Base-by-base conservation (phyloP, 805 yeast genomes). In the Candida easanensis region DNA sequence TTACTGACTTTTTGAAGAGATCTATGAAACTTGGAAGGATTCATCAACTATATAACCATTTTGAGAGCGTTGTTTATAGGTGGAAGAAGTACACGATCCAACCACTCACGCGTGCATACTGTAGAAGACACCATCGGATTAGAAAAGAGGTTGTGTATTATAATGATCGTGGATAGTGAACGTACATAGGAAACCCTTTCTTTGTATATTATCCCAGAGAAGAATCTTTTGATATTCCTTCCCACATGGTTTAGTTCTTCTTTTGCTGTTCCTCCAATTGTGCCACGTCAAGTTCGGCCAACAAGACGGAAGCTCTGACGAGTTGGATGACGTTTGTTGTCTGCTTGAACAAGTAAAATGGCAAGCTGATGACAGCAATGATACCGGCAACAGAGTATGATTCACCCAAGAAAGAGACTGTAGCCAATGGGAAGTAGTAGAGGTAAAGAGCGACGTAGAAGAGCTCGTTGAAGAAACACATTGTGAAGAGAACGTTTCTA, bases 391-490 rank as follows among this genome's bases (percentile, higher is more conserved):
- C 64, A 65, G 84, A 79, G 53, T 75, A 70, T 2, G 67, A 68
- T 7, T 59, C 36, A n/a, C 51, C 66, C 53, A 42, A 56, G 44
- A 54, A 38, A 4, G 57, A 57, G 54, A 50, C 66, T 61, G 41
- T 46, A 28, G 40, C 45, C 21, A 61, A 27, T 19, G 61, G 62
- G 62, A 87, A 89, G 50, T 83, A 77, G 61, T 77, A 79, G 62
- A 91, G 72, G 63, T 93, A 93, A 38, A 90, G 63, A 2, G 96
- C 96, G 61, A 90, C 85, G 62, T 87, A 95, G 64, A 93, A 95
- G 40, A 88, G 65, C 69, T 93, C 99, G 66, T 93, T 93, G 49
- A 90, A 85, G 20, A 93, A 88, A 66, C 99, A 93, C 50, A 93
- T 90, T 18, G 81, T 65, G 67, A 93, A 93, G 49, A 93, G 72